phyloP scores from a whole-genome alignment of 192 early-diverging fungal genomes.

The Coemansia sp. region DNA sequence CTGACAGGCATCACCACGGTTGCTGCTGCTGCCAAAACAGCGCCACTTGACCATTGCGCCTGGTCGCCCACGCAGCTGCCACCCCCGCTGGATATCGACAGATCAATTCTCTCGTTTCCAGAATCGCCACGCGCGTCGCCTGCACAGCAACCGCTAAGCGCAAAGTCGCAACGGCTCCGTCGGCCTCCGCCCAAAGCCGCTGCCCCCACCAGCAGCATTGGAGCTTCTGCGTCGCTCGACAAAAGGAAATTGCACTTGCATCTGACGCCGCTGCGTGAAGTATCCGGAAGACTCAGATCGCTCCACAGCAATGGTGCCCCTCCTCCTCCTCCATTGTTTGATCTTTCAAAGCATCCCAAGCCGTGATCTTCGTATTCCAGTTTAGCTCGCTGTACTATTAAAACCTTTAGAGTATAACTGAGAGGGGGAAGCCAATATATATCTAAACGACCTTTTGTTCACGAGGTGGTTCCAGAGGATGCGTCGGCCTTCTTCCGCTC shows the following conservation, averaged over 20 bases:
- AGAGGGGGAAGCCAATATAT: too few relatives aligned
- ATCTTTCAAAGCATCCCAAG: background rate
- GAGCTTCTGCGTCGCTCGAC: background rate
- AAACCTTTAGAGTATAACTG: too few relatives aligned
- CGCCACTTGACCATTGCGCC: too few relatives aligned
- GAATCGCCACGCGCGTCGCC: background rate
- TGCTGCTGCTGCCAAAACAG: too few relatives aligned
- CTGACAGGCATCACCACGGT: too few relatives aligned
- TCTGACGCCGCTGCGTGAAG: slow-evolving; percentile 20
- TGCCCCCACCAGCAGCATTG: background rate
- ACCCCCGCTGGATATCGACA: slow-evolving; percentile 21
- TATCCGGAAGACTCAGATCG: slow-evolving; percentile 1
- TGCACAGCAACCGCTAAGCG: background rate
- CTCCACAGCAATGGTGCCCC: background rate
- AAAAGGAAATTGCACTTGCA: background rate
- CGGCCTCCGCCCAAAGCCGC: background rate
- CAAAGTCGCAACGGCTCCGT: background rate
- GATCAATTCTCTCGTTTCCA: slow-evolving; percentile 16
- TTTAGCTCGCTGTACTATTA: too few relatives aligned
- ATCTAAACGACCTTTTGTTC: background rate
- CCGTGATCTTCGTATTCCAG: background rate
- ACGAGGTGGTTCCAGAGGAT: background rate
- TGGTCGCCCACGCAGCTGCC: too few relatives aligned
- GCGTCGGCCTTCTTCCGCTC: slow-evolving; percentile 26
- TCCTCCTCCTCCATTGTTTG: background rate